Conservation (phyloP, 2,329 filamentous ascomycete genomes). For the Colletotrichum sp. region DNA sequence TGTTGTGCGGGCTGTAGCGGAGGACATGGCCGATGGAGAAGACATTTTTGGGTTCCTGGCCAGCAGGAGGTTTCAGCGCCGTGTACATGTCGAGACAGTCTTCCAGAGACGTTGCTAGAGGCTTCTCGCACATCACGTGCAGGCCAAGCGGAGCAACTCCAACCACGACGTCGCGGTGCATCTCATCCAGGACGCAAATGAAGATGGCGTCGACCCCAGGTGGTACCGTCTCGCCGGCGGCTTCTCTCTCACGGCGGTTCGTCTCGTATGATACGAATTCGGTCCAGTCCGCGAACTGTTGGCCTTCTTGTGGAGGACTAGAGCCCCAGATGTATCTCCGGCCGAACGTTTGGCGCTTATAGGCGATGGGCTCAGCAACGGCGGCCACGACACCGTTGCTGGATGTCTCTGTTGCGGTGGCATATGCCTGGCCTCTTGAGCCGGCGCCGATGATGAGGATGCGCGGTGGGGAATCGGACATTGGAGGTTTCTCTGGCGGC, state of each 20-base stretch:
- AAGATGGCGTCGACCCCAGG: constrained; percentile 67
- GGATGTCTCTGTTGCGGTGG: constrained; percentile 66
- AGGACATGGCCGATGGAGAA: constrained; percentile 96
- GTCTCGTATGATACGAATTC: constrained; percentile 79
- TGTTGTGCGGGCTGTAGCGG: constrained; percentile 92
- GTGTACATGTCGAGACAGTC: constrained; percentile 80
- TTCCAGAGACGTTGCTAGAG: constrained; percentile 77
- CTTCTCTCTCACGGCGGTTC: constrained; percentile 58
- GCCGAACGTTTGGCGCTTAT: constrained; percentile 77
- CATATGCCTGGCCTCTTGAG: constrained; percentile 78
- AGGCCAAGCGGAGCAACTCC: constrained; percentile 73
- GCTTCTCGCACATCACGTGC: constrained; percentile 96
- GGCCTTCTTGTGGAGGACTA: constrained; percentile 55
- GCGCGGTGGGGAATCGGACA: constrained; percentile 60
- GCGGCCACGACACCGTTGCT: constrained; percentile 74
- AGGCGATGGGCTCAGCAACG: constrained; percentile 81
- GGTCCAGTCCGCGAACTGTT: constrained; percentile 76
- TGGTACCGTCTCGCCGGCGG: constrained; percentile 52
- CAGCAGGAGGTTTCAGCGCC: constrained; percentile 47
- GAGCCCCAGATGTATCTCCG: constrained; percentile 74
- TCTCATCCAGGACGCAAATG: constrained; percentile 80
- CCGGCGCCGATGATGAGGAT: constrained; percentile 85
- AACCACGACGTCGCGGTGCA: constrained; percentile 82
- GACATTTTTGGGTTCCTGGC: constrained; percentile 44
- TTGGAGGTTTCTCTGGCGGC: constrained; percentile 44